These are phyloP conservation scores for Seminavis robusta DNA, from an alignment of 108 stramenopile genomes.

Conservation along the genomic window DNA sequence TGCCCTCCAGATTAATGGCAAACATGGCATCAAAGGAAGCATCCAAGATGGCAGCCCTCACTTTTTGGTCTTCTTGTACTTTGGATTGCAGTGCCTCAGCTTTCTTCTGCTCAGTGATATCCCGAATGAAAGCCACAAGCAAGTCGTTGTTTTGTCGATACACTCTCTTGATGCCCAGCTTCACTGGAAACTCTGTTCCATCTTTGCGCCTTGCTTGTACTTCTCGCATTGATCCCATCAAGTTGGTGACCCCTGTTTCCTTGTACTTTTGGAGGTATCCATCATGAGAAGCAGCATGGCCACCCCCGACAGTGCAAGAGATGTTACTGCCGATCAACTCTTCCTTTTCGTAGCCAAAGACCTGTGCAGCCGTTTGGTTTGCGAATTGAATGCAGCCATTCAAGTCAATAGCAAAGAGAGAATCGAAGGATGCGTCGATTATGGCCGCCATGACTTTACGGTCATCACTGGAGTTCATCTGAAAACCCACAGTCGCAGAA, in stretches of 20 bases:
- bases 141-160: not conserved
- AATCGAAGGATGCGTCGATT: conserved; percentile 21
- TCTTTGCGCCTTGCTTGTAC: conserved; percentile 2
- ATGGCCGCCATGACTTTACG: too few relatives aligned
- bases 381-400: conserved; percentile 5
- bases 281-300: conserved; percentile 7
- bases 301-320: conserved; percentile 8
- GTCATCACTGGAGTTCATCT: too few relatives aligned
- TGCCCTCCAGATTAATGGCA: not conserved
- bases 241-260: conserved; percentile 3
- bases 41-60: conserved; percentile 10
- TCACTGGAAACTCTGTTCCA: conserved; percentile 29
- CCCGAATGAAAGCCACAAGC: conserved; percentile 24
- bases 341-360: conserved; percentile 13
- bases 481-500: too few relatives aligned
- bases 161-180: conserved; percentile 29
- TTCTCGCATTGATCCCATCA: conserved; percentile 33
- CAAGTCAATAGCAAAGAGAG: conserved; percentile 17
- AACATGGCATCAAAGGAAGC: conserved; percentile 1
- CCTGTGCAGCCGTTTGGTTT: conserved; percentile 7
- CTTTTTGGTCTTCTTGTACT: conserved; percentile 26
- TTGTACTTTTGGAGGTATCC: conserved; percentile 18
- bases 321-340: conserved; percentile 17
- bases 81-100: conserved; percentile 27
- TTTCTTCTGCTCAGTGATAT: conserved; percentile 35